Evolutionary conservation across 1,284 basidiomycete genomes (phyloP).

Genomic region (Ceratobasidium sp.): DNA sequence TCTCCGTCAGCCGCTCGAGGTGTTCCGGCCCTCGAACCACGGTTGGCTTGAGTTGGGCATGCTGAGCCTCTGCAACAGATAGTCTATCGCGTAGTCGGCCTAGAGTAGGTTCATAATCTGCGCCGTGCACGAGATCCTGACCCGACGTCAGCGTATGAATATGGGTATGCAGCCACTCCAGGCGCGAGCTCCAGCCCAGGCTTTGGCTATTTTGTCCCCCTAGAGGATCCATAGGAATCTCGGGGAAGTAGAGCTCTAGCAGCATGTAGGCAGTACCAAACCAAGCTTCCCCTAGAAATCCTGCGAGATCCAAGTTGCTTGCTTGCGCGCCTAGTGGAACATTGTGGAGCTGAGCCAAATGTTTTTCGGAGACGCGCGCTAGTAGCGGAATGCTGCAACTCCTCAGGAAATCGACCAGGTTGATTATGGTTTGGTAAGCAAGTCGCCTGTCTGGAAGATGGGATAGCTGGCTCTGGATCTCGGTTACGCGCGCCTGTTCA

Average conservation of each 20-base stretch:
- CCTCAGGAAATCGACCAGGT: conserved; percentile 9
- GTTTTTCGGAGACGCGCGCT: conserved; percentile 3
- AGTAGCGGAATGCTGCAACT: background rate
- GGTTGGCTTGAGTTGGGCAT: conserved; percentile 16
- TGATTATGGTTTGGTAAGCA: background rate
- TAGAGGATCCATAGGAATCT: conserved; percentile 89
- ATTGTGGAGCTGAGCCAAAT: conserved; percentile 5
- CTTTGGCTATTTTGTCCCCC: conserved; percentile 71
- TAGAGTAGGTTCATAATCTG: conserved; percentile 66
- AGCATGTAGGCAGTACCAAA: conserved; percentile 72
- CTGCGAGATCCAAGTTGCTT: background rate
- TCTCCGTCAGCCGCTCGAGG: conserved; percentile 33
- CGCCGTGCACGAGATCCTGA: conserved; percentile 74
- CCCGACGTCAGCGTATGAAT: conserved; percentile 69
- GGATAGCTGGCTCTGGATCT: conserved; percentile 6
- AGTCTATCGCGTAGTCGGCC: conserved; percentile 57
- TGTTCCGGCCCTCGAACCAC: conserved; percentile 63
- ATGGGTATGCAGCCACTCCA: conserved; percentile 65
- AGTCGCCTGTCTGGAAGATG: background rate
- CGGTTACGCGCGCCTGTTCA: background rate
- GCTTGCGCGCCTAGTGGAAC: background rate
- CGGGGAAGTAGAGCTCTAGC: conserved; percentile 84
- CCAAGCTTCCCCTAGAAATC: conserved; percentile 61
- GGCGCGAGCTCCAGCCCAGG: conserved; percentile 66
- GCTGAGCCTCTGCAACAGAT: conserved; percentile 52